Percentiles rank a stretch among this genome's conserved stretches.
Evolutionary conservation across 192 early-diverging fungal genomes (phyloP).

Genomic region (Piromyces finnis): DNA sequence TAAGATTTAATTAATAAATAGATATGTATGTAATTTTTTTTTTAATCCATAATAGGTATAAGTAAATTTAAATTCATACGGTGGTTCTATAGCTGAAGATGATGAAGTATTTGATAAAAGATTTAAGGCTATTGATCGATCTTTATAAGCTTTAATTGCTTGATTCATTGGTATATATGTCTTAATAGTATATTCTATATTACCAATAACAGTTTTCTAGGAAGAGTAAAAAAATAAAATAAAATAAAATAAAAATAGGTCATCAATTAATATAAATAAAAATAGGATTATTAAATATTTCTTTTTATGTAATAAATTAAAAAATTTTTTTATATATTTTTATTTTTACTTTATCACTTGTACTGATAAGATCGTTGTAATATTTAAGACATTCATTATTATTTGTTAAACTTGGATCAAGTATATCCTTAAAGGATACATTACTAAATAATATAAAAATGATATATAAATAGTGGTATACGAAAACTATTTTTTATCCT

Average conservation of each 20-base stretch:
- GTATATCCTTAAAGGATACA: conserved; percentile 22
- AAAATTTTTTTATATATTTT: background rate
- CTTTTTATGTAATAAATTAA: background rate
- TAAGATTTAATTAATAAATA: no score
- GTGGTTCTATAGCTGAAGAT: background rate
- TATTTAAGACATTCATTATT: conserved; percentile 14
- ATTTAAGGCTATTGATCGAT: conserved; percentile 24
- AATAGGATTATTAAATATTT: no score
- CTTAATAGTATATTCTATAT: conserved; percentile 23
- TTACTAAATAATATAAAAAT: conserved; percentile 1
- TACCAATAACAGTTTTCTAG: conserved; percentile 21
- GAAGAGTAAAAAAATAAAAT: background rate
- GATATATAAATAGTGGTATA: no score
- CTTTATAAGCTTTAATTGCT: conserved; percentile 26
- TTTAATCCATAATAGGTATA: no score
- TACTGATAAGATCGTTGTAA: conserved; percentile 23
- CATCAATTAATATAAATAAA: no score
- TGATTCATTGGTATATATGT: conserved; percentile 26
- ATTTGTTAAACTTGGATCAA: conserved; percentile 13
- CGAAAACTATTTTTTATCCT: no score
- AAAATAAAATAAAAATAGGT: no score
- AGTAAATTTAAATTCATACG: no score
- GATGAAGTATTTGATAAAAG: background rate
- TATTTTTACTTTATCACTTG: conserved; percentile 12
- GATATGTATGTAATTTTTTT: background rate